A percentile compares a stretch with the other conserved stretches of the same genome.
phyloP scores from a whole-genome alignment of 306 rosid species.

The Dalbergia cochinchinensis region DNA sequence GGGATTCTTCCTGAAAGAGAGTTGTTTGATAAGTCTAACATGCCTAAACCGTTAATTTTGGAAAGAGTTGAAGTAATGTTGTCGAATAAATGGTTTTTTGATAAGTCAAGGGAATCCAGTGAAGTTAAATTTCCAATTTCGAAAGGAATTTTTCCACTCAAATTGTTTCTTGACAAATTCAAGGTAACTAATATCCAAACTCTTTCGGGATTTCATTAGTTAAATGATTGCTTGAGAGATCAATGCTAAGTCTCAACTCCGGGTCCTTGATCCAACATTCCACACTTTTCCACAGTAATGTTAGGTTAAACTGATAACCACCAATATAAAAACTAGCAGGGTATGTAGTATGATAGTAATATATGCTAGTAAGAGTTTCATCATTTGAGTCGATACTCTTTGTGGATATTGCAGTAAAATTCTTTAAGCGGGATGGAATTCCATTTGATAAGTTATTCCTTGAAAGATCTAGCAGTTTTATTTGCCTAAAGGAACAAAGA shows the following conservation, averaged over 20 bases:
- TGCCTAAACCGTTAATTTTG: not conserved
- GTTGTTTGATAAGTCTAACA: conserved; percentile 36
- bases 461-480: not conserved
- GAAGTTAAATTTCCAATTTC: conserved; percentile 19
- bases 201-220: too few relatives aligned
- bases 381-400: not conserved
- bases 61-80: conserved; percentile 29
- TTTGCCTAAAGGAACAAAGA: not conserved
- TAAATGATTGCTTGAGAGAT: conserved; percentile 39
- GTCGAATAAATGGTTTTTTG: conserved; percentile 34
- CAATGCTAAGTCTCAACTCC: conserved; percentile 19
- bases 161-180: conserved; percentile 37
- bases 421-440: conserved; percentile 6
- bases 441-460: not conserved
- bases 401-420: conserved; percentile 1
- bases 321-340: too few relatives aligned
- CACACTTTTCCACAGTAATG: conserved; percentile 19
- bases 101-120: conserved; percentile 20
- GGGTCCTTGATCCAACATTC: not conserved
- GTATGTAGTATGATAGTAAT: not conserved
- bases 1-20: conserved; percentile 32
- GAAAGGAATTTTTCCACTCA: conserved; percentile 35
- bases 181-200: conserved; percentile 5
- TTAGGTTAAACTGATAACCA: not conserved
- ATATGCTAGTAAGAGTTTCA: not conserved